These are phyloP conservation scores for Rhododendron ferrugineum DNA, from an alignment of 148 eudicot species.

Conservation along the genomic window DNA sequence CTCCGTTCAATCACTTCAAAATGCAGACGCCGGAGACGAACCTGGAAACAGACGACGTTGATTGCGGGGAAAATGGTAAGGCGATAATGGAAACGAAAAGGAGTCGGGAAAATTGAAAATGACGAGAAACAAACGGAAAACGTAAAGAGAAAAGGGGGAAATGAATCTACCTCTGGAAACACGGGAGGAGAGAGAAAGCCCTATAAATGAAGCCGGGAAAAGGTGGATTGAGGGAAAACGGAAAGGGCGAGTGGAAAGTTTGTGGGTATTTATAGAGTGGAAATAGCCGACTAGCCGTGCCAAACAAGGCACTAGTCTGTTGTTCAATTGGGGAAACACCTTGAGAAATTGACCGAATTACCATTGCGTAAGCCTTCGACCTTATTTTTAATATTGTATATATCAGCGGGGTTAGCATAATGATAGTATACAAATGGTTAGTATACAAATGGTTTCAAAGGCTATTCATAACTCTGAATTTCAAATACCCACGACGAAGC, in stretches of 20 bases:
- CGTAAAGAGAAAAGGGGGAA: not conserved
- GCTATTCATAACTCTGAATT: too few relatives aligned
- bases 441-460: too few relatives aligned
- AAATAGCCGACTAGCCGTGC: conserved; percentile 11
- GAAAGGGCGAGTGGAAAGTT: not conserved
- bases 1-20: not conserved
- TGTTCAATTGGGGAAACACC: not conserved
- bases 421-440: too few relatives aligned
- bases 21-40: not conserved
- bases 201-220: not conserved
- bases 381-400: too few relatives aligned
- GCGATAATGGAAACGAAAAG: not conserved
- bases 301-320: conserved; percentile 1
- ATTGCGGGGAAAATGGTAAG: not conserved
- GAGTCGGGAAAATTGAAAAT: not conserved
- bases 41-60: not conserved
- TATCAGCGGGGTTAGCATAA: accelerated
- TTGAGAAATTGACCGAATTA: not conserved
- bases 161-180: not conserved
- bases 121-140: conserved; percentile 1
- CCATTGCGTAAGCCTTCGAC: too few relatives aligned
- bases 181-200: not conserved
- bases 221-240: not conserved
- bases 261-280: not conserved
- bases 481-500: too few relatives aligned